Base-by-base conservation (phyloP, 495 filamentous ascomycete genomes). In the Niebla homalea region DNA sequence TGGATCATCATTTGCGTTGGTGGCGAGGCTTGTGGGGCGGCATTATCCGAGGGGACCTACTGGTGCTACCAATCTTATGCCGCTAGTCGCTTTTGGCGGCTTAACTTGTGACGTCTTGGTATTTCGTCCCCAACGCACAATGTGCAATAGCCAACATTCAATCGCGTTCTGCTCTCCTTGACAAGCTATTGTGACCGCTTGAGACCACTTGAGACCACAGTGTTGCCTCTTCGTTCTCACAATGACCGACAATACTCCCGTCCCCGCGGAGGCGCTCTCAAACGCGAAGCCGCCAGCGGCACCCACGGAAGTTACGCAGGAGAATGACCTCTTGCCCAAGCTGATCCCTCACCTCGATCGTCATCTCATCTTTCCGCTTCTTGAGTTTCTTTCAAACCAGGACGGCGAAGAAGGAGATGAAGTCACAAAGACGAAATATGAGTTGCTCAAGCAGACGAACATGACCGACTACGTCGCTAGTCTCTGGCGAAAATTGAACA, bases 391-490 rank as follows among this genome's bases (percentile, higher is more conserved):
- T 21, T 72, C 72, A 53, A 78, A 79, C 59, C 67, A 64, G 54
- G 67, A 65, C 48, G 67, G 59, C 55, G 78, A 80, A 65, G 76
- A 76, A 58, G 73, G 76, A 50, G 73, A 76, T 39, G 82, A 87
- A 60, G 81, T 89, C 57, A 79, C 77, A 25, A 79, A 83, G 61
- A 79, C 86, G 60, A 94, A 94, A 64, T 95, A 87, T 64, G 80
- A 88, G 66, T 78, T 98, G 25, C 78, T 96, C 49, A 90, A 94
- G 75, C 78, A 84, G 64, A 94, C 92, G 50, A 93, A 97, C 73
- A 98, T 98, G 92, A 87, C 80, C 58, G 92, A 97, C 67, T 98
- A 93, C 64, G 86, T 96, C 37, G 87, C 87, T 56, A 81, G 81
- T 54, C 71, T 98, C 59, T 85, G 93, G 72, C 76, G 81, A 62